phyloP scores from a whole-genome alignment of 202 grass and related monocot species.

The Zoysia matrella region DNA sequence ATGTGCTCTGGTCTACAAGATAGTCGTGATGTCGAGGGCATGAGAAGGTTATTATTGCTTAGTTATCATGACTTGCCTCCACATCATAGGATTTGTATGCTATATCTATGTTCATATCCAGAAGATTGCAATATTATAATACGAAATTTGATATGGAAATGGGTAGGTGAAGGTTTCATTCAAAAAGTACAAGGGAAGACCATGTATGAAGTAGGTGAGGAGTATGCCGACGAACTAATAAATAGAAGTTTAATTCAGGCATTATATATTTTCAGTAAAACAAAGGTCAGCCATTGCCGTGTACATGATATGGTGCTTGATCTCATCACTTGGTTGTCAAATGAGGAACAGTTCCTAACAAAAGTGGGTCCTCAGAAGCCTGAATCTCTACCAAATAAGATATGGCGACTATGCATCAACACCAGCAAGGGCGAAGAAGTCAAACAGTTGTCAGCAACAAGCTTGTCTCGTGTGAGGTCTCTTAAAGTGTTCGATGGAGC shows the following conservation, averaged over 20 bases:
- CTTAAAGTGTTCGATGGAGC: not conserved
- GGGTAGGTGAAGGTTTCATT: slow-evolving; percentile 21
- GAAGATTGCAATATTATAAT: not conserved
- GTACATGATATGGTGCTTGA: slow-evolving; percentile 31
- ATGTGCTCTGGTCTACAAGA: not conserved
- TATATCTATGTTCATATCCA: slow-evolving; percentile 2
- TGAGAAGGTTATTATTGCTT: slow-evolving; percentile 7
- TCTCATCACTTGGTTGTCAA: not conserved
- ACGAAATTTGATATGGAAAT: not conserved
- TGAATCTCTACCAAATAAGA: too few relatives aligned
- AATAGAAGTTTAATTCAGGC: slow-evolving; percentile 3
- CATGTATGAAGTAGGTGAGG: not conserved
- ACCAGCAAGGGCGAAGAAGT: too few relatives aligned
- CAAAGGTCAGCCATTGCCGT: rapidly evolving
- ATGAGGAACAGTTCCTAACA: not conserved
- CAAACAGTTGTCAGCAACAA: too few relatives aligned
- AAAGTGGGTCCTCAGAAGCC: too few relatives aligned
- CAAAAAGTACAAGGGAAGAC: not conserved
- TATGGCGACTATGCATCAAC: too few relatives aligned
- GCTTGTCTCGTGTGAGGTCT: too few relatives aligned
- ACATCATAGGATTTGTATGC: slow-evolving; percentile 1
- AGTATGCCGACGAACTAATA: not conserved
- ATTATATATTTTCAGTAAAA: not conserved
- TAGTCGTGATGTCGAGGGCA: not conserved
- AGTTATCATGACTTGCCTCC: slow-evolving; percentile 22